Evolutionary conservation across 148 eudicot species (phyloP), one percentile per base, ranked within the genome.

Genomic region (Rhododendron molle): DNA sequence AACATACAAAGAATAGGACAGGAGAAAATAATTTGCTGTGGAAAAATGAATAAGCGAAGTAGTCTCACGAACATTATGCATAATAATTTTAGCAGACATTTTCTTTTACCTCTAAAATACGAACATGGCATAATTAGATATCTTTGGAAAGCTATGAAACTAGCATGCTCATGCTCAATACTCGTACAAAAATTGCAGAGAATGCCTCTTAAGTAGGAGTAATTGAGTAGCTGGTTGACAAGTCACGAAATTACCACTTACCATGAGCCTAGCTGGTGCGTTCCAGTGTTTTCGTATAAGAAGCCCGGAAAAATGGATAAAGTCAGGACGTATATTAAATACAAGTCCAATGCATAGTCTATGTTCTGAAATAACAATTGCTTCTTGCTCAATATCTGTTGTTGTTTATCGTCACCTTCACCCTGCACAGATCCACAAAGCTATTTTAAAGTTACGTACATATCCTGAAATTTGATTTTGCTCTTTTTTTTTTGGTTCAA

Each of bases 261-360:
- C 98, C 98, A 93, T 0, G 85, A 72, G 23, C 96, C 96, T 71
- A 95, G 77, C 23, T 50, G 95, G 89, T 95, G 94, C 0, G 23
- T 1, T 79, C 98, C 98, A 0, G 98, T 95, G 80, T 95, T 89
- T 87, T 95, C 96, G 56, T 85, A 93, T 30, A 93, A 85, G 69
- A 95, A 95, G 14, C 98, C 96, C 7, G 98, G 98, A 84, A 95
- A 95, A 60, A 95, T 93, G 3, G 96, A 95, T 62, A 95, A 50
- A 60, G 96, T 93, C 44, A 95, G 87, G 32, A 87, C 93, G 50
- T 92, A 95, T 36, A 93, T 93, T 13, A 93, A 77, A 78, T 60
- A 93, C 86, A 95, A 83, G 73, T 89, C 96, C 38, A 93, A 40
- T 56, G 85, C 88, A 88, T 93, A 95, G 84, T 93, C 98, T 81